Evolutionary conservation across 2,329 filamentous ascomycete genomes (phyloP), one percentile per base, ranked within the genome.

Genomic region (Microcyclosporella mali): DNA sequence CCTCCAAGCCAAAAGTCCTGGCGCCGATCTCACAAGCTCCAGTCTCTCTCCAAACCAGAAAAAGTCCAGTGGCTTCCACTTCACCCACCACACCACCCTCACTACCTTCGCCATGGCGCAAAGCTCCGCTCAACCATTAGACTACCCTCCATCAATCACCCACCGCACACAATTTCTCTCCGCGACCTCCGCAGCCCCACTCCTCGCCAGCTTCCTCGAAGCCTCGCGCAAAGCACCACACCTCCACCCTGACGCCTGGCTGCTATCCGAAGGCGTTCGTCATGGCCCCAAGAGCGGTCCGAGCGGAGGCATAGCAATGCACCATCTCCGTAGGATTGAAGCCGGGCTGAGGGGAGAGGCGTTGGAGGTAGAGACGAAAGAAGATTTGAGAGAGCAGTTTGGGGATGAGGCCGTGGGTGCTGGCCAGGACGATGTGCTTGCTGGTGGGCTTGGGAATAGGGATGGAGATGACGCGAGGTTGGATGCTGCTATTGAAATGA

Each of bases 271-370:
- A 17, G 70, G 70, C 33, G 63, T 71, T 6, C 57, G 58, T 10
- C 71, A 68, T 55, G 61, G 63, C 16, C 62, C 68, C 12, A 58
- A 67, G 35, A 63, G 64, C 36, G 71, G 71, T 1, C 62, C 68
- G 0, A 56, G 53, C 14, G 70, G 72, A 33, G 68, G 70, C 6
- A 62, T 76, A n/a, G 64, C 69, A 11, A 63, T 79, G 40, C 71
- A 75, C 56, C 73, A 77, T 52, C 57, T 79, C 34, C 64, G 69
- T 29, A 67, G 75, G 36, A 70, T 79, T 7, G 71, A 73, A 49
- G 69, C 70, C 4, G 75, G 75, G 0, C 51, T 79, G 45, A 57
- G 64, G 15, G 75, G 75, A 16, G 74, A 78, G 59, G 67, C 65
- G 48, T 56, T 77, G 18, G 70, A 64, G 50, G 64, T 64, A 0